These are phyloP conservation scores for Leishmania major DNA, from an alignment of 208 protist genomes.

Conservation along the genomic window DNA sequence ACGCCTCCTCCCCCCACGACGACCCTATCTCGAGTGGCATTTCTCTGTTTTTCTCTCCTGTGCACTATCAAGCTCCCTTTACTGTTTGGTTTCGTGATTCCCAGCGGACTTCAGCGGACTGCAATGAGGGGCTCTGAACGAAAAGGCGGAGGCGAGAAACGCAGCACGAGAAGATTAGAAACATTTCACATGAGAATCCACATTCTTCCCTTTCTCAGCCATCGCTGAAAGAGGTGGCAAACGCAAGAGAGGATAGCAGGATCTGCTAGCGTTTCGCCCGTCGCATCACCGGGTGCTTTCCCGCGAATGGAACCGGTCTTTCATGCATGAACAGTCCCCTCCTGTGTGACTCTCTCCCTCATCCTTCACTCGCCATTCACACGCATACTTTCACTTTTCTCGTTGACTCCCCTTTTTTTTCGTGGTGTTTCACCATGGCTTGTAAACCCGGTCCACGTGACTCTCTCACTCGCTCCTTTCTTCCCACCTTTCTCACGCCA, in stretches of 20 bases:
- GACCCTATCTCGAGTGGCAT: background rate
- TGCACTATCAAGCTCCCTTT: conserved; percentile 5
- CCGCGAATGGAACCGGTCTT: background rate
- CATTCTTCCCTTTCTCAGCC: background rate
- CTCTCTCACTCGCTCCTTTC: background rate
- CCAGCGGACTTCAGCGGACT: background rate
- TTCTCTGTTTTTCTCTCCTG: conserved; percentile 20
- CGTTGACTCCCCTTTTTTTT: background rate
- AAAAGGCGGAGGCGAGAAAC: background rate
- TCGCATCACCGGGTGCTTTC: background rate
- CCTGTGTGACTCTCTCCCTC: background rate
- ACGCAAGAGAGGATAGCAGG: background rate
- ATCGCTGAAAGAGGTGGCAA: background rate
- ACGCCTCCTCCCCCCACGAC: background rate
- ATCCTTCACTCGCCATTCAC: background rate
- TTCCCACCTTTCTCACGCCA: background rate
- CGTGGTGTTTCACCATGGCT: background rate
- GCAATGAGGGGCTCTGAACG: background rate
- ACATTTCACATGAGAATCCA: background rate
- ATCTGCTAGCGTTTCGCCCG: background rate
- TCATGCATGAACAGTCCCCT: background rate
- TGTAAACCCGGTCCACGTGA: background rate
- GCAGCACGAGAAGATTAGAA: background rate
- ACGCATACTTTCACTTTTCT: background rate
- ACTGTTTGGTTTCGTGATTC: conserved; percentile 12